These are phyloP conservation scores for Sambucus nigra DNA, from an alignment of 129 eudicot genomes.

Conservation along the genomic window DNA sequence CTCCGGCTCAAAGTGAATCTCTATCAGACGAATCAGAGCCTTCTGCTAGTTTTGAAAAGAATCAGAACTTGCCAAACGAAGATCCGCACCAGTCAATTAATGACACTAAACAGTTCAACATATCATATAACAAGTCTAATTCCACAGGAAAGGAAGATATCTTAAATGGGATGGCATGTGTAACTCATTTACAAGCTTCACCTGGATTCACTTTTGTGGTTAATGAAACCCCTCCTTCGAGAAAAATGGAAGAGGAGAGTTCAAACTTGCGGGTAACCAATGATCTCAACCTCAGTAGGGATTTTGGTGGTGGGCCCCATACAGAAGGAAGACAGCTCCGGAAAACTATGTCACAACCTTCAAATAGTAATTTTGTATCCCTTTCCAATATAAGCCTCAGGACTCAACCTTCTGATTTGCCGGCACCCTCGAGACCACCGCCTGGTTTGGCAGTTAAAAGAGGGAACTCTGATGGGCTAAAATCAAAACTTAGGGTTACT, in stretches of 20 bases:
- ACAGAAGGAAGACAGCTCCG: slow-evolving; percentile 26
- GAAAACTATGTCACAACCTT: slow-evolving; percentile 39
- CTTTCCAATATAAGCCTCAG: slow-evolving; percentile 62
- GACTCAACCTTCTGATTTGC: slow-evolving; percentile 70
- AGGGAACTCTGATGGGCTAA: slow-evolving; percentile 17
- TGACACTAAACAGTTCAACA: slow-evolving; percentile 23
- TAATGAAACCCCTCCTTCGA: slow-evolving; percentile 19
- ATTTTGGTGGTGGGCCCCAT: slow-evolving; percentile 24
- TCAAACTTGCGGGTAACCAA: slow-evolving; percentile 14
- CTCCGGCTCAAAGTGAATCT: slow-evolving; percentile 85
- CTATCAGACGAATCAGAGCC: slow-evolving; percentile 77
- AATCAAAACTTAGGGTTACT: slow-evolving; percentile 38
- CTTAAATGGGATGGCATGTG: slow-evolving; percentile 20
- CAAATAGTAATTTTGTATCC: slow-evolving; percentile 25
- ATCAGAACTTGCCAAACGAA: slow-evolving; percentile 34
- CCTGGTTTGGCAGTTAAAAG: slow-evolving; percentile 47
- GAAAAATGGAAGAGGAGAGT: slow-evolving; percentile 22
- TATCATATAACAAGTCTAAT: slow-evolving; percentile 34
- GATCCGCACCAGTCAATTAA: slow-evolving; percentile 30
- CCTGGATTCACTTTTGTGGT: slow-evolving; percentile 34
- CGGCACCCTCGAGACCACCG: slow-evolving; percentile 86
- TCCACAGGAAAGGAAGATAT: slow-evolving; percentile 30
- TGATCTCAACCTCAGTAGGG: slow-evolving; percentile 23
- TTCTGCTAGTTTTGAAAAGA: slow-evolving; percentile 49
- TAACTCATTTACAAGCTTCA: slow-evolving; percentile 32